Evolutionary conservation across 1,284 basidiomycete genomes (phyloP).

Genomic region (Coniferiporia sulphurascens): DNA sequence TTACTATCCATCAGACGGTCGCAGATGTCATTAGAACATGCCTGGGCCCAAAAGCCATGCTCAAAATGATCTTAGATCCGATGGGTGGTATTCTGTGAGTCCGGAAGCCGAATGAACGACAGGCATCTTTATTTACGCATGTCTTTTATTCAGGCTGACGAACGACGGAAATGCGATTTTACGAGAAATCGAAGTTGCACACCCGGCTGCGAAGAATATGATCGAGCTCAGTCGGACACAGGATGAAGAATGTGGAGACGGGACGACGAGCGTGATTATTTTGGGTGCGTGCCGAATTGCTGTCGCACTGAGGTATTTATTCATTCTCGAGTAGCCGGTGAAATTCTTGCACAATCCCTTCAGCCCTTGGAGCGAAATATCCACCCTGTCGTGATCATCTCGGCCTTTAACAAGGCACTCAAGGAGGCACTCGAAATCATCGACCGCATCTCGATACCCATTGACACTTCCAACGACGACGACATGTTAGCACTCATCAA

Average conservation of each 20-base stretch:
- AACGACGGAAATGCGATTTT: slow-evolving; percentile 98
- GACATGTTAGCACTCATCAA: slow-evolving; percentile 98
- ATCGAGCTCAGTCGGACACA: slow-evolving; percentile 97
- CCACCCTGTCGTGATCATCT: slow-evolving; percentile 98
- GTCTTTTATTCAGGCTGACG: slow-evolving; percentile 59
- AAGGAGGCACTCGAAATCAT: slow-evolving; percentile 89
- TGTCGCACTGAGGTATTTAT: slow-evolving; percentile 1
- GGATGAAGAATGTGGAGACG: slow-evolving; percentile 98
- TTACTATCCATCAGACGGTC: slow-evolving; percentile 64
- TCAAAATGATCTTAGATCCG: slow-evolving; percentile 99
- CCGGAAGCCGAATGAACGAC: background rate
- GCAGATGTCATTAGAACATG: slow-evolving; percentile 99
- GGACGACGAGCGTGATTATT: slow-evolving; percentile 97
- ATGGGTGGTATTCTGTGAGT: slow-evolving; percentile 94
- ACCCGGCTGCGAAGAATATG: slow-evolving; percentile 99
- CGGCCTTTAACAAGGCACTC: slow-evolving; percentile 94
- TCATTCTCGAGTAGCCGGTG: slow-evolving; percentile 66
- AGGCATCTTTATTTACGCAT: background rate
- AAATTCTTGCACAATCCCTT: slow-evolving; percentile 95
- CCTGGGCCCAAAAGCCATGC: slow-evolving; percentile 95
- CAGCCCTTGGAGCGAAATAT: slow-evolving; percentile 93
- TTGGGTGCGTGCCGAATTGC: slow-evolving; percentile 56
- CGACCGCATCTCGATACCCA: slow-evolving; percentile 83
- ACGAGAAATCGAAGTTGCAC: slow-evolving; percentile 96
- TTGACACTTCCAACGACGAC: slow-evolving; percentile 81